Evolutionary conservation across 192 early-diverging fungal genomes (phyloP).

Genomic region (Backusella tarrabulga): DNA sequence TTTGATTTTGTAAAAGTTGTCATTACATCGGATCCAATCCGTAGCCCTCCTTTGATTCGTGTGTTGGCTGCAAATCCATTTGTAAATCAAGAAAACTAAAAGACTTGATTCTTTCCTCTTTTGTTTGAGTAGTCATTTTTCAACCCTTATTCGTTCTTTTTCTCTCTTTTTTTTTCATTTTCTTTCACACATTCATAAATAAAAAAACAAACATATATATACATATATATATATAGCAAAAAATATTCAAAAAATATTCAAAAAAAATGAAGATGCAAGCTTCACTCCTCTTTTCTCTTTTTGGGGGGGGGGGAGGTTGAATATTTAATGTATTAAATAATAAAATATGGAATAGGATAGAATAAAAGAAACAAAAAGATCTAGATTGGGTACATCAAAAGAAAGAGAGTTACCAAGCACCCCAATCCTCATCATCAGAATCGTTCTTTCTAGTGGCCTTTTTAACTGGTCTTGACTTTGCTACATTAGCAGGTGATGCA

Average conservation of each 20-base stretch:
- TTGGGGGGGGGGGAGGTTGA: not conserved
- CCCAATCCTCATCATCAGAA: constrained; percentile 40
- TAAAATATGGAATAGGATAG: not conserved
- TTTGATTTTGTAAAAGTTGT: constrained; percentile 46
- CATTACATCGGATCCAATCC: constrained; percentile 41
- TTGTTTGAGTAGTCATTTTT: not conserved
- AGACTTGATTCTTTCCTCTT: not conserved
- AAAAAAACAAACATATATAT: not conserved
- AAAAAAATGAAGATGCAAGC: not conserved
- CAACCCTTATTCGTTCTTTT: not conserved
- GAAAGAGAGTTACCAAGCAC: constrained; percentile 31
- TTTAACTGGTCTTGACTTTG: constrained; percentile 20
- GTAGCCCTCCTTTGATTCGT: constrained; percentile 48
- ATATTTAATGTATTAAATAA: constrained; percentile 8
- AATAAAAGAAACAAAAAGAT: constrained; percentile 5
- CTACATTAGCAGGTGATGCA: constrained; percentile 15
- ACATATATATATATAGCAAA: not conserved
- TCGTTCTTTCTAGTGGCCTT: constrained; percentile 21
- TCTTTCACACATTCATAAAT: not conserved
- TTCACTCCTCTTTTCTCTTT: not conserved
- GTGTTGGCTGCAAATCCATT: constrained; percentile 50
- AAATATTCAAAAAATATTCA: not conserved
- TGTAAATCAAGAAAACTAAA: constrained; percentile 8
- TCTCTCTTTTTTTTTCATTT: not conserved
- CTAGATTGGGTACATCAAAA: not conserved